Conservation (phyloP, 1,139 yeast genomes). For the Zygosaccharomyces sapae region DNA sequence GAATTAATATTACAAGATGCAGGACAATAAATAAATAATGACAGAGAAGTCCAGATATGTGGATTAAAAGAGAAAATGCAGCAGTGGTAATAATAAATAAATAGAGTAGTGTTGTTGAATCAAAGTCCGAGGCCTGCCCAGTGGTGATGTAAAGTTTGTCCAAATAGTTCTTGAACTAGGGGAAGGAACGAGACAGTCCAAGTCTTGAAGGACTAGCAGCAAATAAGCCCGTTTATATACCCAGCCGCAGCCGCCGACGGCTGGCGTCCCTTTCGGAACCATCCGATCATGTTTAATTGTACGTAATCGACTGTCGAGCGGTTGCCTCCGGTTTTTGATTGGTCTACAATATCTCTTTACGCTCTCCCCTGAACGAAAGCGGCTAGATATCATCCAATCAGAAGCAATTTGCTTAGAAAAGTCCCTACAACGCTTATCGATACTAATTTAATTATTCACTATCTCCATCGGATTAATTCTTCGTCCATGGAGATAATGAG, state of each 20-base stretch:
- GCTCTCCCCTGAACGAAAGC: not conserved
- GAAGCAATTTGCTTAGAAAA: not conserved
- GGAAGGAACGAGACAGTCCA: too few relatives aligned
- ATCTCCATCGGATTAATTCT: not conserved
- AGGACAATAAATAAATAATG: slow-evolving; percentile 6
- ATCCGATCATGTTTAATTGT: not conserved
- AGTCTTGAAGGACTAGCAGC: too few relatives aligned
- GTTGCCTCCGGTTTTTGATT: not conserved
- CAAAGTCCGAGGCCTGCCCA: not conserved
- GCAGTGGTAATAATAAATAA: not conserved
- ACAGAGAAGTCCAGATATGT: not conserved
- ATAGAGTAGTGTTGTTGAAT: not conserved
- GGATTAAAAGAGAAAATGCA: too few relatives aligned
- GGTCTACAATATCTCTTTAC: not conserved
- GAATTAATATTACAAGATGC: slow-evolving; percentile 6
- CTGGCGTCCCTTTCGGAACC: not conserved
- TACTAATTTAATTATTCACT: not conserved
- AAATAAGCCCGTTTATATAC: not conserved
- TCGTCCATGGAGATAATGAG: not conserved
- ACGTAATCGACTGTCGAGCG: not conserved
- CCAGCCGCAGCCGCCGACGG: not conserved
- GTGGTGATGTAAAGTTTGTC: too few relatives aligned
- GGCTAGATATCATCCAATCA: not conserved
- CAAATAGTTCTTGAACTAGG: too few relatives aligned
- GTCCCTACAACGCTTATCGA: not conserved